phyloP scores from a whole-genome alignment of 2,329 filamentous ascomycete genomes.

The Epichloe gansuensis region DNA sequence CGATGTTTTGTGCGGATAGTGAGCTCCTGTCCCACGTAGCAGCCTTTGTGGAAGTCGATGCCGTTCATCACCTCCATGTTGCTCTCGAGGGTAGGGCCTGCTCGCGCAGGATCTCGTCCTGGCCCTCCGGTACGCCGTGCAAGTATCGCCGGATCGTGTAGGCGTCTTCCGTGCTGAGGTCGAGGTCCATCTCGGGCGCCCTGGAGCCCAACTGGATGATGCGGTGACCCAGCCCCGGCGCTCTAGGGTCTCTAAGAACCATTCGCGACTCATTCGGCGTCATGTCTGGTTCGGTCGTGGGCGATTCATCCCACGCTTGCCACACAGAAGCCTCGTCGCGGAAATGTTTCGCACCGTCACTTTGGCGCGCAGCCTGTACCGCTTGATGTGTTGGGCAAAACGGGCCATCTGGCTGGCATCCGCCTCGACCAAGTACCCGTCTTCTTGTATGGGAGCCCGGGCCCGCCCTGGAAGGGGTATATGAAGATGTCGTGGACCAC shows the following conservation, averaged over 20 bases:
- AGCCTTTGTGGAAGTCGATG: constrained; percentile 90
- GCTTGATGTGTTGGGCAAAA: constrained; percentile 61
- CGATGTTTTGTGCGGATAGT: constrained; percentile 93
- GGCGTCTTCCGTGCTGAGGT: constrained; percentile 37
- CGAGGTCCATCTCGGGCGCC: constrained; percentile 27
- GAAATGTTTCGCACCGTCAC: constrained; percentile 56
- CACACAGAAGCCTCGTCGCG: constrained; percentile 56
- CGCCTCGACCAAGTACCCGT: constrained; percentile 62
- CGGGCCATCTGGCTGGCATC: constrained; percentile 53
- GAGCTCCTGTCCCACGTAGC: constrained; percentile 92
- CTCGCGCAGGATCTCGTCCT: constrained; percentile 60
- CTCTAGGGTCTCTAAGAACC: constrained; percentile 38
- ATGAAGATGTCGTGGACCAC: constrained; percentile 85
- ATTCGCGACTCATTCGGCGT: constrained; percentile 14
- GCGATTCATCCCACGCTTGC: constrained; percentile 57
- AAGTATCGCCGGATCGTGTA: constrained; percentile 73
- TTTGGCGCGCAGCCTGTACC: constrained; percentile 78
- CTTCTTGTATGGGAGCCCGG: constrained; percentile 13
- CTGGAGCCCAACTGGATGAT: constrained; percentile 24
- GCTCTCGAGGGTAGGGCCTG: constrained; percentile 72
- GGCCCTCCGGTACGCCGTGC: constrained; percentile 74
- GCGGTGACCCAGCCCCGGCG: constrained; percentile 43
- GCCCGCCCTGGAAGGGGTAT: constrained; percentile 44
- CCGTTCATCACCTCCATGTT: constrained; percentile 80
- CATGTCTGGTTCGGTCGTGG: background rate